Base-by-base conservation (phyloP, 768 basidiomycete species). In the Podaxis rugospora region DNA sequence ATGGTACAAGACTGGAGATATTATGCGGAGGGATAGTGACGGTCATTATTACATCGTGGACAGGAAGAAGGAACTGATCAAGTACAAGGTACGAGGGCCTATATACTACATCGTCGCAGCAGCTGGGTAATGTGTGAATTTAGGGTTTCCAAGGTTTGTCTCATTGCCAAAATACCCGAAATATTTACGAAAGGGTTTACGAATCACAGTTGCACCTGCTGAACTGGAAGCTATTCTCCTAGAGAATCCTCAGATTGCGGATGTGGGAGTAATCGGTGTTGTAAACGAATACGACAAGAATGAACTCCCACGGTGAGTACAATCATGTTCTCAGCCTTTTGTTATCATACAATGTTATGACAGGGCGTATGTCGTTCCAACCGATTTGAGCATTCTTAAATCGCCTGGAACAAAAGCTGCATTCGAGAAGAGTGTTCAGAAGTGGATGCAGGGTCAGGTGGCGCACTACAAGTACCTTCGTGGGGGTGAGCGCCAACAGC, bases 1-100 rank as follows among this genome's bases (percentile, higher is more conserved):
- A 2, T 92, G 87, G 87, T 82, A 87, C 71, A 86, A 83, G 75
- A 90, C 89, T 1, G 88, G 90, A 0, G 90, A 92, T 67, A 76
- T 91, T 18, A 81, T 77, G 1, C 62, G 79, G n/a, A 69, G 78
- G 13, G 84, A 88, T 61, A 66, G 70, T n/a, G 80, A 88, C 3
- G 89, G 88, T 0, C 84, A 77, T 65, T 85, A 80, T 67, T 77
- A 73, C 62, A 83, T 86, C 58, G 81, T 88, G 1, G 85, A 87
- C 61, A 72, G 87, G 14, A 74, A 75, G 53, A 86, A 85, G 58
- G 85, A 85, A 65, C 65, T 85, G 37, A 80, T 85, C 66, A 84
- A 85, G 66, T 84, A 86, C 70, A 83, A 84, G 75, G 82, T 69
- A 46, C 14, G 18, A 27, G 56, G 4, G 14, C 36, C 13, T 7